Evolutionary conservation across 1,139 yeast genomes (phyloP).

Genomic region (Sugiyamaella paludigena): DNA sequence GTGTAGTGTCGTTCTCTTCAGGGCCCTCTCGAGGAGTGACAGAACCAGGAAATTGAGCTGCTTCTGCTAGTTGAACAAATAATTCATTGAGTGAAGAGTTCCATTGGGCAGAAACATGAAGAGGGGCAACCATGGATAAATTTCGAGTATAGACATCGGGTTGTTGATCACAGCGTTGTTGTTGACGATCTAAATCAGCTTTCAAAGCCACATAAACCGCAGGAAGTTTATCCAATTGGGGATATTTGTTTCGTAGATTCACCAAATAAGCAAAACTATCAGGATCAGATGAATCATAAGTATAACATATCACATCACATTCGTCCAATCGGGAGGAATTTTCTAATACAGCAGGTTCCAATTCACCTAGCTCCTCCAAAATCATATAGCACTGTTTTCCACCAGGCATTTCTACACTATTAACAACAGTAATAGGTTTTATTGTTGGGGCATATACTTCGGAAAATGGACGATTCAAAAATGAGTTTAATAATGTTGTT

Average conservation of each 20-base stretch:
- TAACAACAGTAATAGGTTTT: constrained; percentile 76
- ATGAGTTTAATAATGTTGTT: constrained; percentile 76
- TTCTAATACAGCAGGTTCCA: constrained; percentile 77
- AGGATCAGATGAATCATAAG: constrained; percentile 94
- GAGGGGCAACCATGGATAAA: constrained; percentile 65
- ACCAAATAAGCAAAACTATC: constrained; percentile 85
- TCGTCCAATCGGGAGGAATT: constrained; percentile 69
- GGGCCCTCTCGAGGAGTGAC: constrained; percentile 82
- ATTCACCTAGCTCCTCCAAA: constrained; percentile 83
- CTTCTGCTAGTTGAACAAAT: constrained; percentile 83
- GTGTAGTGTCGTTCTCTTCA: constrained; percentile 53
- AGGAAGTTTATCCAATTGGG: constrained; percentile 67
- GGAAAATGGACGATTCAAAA: constrained; percentile 69
- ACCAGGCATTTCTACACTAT: constrained; percentile 90
- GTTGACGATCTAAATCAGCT: constrained; percentile 94
- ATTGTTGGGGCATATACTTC: constrained; percentile 79
- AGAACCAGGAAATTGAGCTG: constrained; percentile 72
- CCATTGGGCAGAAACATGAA: constrained; percentile 91
- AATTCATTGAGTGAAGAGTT: constrained; percentile 79
- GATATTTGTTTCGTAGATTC: constrained; percentile 59
- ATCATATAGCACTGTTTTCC: constrained; percentile 94
- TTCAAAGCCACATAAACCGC: constrained; percentile 86
- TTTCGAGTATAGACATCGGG: constrained; percentile 83
- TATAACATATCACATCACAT: constrained; percentile 86
- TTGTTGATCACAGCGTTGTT: constrained; percentile 78